Percentiles rank a stretch among this genome's conserved stretches.
phyloP scores from a whole-genome alignment of 352 stramenopile genomes.

The Pythium insidiosum region DNA sequence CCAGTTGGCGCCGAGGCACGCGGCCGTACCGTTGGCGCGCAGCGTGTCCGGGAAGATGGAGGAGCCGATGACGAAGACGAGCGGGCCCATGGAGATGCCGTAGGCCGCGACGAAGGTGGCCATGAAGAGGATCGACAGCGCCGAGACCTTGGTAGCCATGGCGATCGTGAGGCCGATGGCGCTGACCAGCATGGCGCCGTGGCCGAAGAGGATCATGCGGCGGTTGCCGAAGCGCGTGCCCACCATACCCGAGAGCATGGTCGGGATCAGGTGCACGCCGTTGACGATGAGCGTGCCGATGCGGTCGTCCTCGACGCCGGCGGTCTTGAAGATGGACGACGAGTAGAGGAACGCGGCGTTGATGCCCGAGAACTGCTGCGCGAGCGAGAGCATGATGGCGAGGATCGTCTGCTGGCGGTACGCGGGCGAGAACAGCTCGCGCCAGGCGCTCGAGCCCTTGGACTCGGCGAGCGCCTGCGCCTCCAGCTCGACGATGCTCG shows the following conservation, averaged over 20 bases:
- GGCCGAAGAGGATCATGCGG: too few species aligned
- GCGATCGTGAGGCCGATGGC: constrained; percentile 37
- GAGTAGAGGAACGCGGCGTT: constrained; percentile 75
- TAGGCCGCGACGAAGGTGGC: constrained; percentile 37
- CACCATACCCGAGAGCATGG: constrained; percentile 27
- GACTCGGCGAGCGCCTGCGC: constrained; percentile 5
- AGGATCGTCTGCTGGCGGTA: constrained; percentile 35
- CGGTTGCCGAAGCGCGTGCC: constrained; percentile 37
- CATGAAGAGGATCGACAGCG: constrained; percentile 40
- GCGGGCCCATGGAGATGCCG: constrained; percentile 31
- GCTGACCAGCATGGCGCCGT: constrained; percentile 31
- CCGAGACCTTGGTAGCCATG: constrained; percentile 13
- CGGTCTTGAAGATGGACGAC: constrained; percentile 44
- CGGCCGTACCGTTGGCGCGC: constrained; percentile 28
- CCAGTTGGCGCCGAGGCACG: constrained; percentile 49
- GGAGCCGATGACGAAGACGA: constrained; percentile 39
- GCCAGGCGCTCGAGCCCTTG: constrained; percentile 6
- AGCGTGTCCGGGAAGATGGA: constrained; percentile 54
- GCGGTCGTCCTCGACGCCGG: constrained; percentile 43
- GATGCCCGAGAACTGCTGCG: constrained; percentile 54
- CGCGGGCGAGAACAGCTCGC: constrained; percentile 8
- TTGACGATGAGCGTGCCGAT: constrained; percentile 49
- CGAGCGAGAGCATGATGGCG: constrained; percentile 27
- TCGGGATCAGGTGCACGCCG: constrained; percentile 43
- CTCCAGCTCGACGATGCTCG: neutral